Evolutionary conservation across 306 rosid genomes (phyloP), one percentile per base, ranked within the genome.

Genomic region (Inga oerstediana): DNA sequence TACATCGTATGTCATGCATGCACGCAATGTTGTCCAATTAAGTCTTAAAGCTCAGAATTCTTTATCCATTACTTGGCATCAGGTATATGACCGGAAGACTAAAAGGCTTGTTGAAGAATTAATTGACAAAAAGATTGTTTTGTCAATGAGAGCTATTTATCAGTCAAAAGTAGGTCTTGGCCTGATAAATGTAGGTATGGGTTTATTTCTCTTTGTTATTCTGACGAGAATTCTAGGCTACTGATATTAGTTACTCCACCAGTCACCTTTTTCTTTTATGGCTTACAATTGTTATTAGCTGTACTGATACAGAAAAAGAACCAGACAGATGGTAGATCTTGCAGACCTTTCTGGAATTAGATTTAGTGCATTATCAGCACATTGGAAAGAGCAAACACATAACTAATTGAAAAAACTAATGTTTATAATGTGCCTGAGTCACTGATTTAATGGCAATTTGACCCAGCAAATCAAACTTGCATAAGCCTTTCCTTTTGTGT

Each of bases 61-160:
- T 51, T 80, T 54, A 76, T 56, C 39, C 73, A 68, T 51, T 79
- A 72, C 54, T 83, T 80, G 81, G 59, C 68, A 72, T 84, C 85
- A 95, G 98, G 95, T 95, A 46, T 90, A 67, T 89, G 99, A 96
- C 85, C 92, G 99, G 87, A 92, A 91, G 92, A 87, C 92, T 80
- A 86, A 88, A 85, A 91, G 94, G 90, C 97, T 96, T 19, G 97
- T 96, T 65, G 97, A 96, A 88, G 99, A 96, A 87, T 59, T 89
- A 87, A 96, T 96, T 85, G 98, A 96, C 83, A 89, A 85, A 82
- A 96, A 91, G 86, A 93, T 96, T 85, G 92, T 88, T 75, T 89
- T 96, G 94, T 93, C 99, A 13, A 96, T 93, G 99, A 92, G 98
- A 89, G 99, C 99, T 73, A 91, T 96, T 79, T 96, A 96, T 89